phyloP scores from a whole-genome alignment of 2,329 filamentous ascomycete species.

The Botrytis aclada region DNA sequence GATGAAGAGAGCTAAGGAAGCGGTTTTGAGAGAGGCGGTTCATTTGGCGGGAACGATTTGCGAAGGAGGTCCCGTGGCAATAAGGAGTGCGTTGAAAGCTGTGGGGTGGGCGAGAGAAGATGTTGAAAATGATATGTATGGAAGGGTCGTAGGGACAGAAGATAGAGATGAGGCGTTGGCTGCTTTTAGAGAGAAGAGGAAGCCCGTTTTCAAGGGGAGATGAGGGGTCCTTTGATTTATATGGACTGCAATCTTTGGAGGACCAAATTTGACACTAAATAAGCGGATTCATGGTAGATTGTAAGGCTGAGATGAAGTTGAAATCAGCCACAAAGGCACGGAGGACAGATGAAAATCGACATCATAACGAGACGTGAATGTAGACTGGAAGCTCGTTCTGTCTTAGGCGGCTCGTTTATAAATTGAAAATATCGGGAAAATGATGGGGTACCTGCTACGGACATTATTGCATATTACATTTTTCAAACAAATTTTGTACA shows the following conservation, averaged over 20 bases:
- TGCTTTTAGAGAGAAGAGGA: conserved; percentile 78
- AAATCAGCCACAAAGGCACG: not conserved
- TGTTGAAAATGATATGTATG: conserved; percentile 85
- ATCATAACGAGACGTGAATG: not conserved
- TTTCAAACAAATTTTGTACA: not conserved
- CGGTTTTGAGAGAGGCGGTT: conserved; percentile 72
- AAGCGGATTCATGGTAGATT: not conserved
- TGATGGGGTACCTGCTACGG: too few species aligned
- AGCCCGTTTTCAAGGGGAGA: conserved; percentile 61
- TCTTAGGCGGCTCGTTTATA: not conserved
- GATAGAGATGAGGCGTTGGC: conserved; percentile 84
- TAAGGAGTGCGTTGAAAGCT: conserved; percentile 75
- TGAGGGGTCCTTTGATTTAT: conserved; percentile 15
- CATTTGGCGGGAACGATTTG: conserved; percentile 80
- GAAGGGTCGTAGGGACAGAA: conserved; percentile 75
- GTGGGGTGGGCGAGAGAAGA: conserved; percentile 70
- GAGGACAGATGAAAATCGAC: not conserved
- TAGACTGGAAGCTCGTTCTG: not conserved
- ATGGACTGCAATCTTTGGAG: not conserved
- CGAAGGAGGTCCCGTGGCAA: conserved; percentile 81
- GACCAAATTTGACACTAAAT: not conserved
- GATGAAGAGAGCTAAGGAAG: conserved; percentile 58
- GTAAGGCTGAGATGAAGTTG: not conserved
- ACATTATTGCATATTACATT: not conserved
- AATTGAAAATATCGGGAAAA: not conserved